Evolutionary conservation across 2,329 filamentous ascomycete species (phyloP).

Genomic region (Talaromyces funiculosus): DNA sequence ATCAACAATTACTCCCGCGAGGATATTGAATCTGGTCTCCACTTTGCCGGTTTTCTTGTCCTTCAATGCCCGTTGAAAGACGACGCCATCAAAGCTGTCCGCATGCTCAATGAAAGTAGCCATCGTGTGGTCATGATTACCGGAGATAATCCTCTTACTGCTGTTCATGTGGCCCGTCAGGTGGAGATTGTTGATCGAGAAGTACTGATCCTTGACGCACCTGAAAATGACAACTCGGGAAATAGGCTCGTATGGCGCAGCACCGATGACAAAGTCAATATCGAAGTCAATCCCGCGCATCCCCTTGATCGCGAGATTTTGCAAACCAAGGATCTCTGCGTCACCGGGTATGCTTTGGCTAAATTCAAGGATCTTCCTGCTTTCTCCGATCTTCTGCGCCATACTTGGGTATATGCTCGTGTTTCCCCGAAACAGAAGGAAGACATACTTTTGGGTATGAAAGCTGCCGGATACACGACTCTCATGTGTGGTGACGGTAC

Average conservation of each 20-base stretch:
- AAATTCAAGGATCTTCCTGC: conserved; percentile 80
- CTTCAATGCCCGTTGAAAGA: conserved; percentile 94
- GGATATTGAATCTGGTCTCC: conserved; percentile 75
- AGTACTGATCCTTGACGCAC: conserved; percentile 88
- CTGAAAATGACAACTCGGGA: conserved; percentile 77
- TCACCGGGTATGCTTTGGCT: conserved; percentile 87
- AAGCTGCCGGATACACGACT: conserved; percentile 95
- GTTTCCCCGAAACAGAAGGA: conserved; percentile 99
- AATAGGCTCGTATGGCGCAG: conserved; percentile 88
- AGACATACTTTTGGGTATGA: conserved; percentile 92
- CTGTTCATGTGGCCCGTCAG: conserved; percentile 88
- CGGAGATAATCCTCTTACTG: conserved; percentile 93
- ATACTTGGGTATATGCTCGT: conserved; percentile 96
- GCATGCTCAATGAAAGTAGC: conserved; percentile 97
- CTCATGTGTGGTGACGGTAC: conserved; percentile 98
- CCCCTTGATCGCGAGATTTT: conserved; percentile 77
- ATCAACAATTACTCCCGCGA: conserved; percentile 95
- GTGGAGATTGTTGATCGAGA: conserved; percentile 98
- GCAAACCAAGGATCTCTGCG: conserved; percentile 81
- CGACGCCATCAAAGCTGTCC: conserved; percentile 86
- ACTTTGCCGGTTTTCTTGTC: conserved; percentile 92
- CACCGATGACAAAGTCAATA: conserved; percentile 81
- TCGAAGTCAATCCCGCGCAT: conserved; percentile 76
- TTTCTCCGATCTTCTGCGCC: conserved; percentile 70
- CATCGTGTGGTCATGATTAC: conserved; percentile 99